Percentiles rank a stretch among this genome's conserved stretches.
Conservation (phyloP, 495 filamentous ascomycete species). For the Penicillium daleae region DNA sequence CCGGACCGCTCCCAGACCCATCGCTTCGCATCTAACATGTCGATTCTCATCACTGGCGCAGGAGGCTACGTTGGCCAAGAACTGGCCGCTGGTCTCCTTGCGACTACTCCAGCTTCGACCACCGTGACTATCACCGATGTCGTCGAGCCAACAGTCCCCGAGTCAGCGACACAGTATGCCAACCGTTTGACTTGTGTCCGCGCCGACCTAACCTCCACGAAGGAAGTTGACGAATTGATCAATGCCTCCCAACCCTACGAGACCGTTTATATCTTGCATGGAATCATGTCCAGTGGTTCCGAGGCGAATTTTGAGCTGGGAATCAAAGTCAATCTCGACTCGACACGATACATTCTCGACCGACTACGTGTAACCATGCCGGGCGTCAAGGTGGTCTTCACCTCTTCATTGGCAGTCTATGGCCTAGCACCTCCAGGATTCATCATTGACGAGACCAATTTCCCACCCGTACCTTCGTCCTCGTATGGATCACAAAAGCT, state of each 20-base stretch:
- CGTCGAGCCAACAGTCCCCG: slow-evolving; percentile 57
- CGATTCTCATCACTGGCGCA: slow-evolving; percentile 74
- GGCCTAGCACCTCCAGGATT: slow-evolving; percentile 51
- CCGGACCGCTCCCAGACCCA: background rate
- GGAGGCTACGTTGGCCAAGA: slow-evolving; percentile 73
- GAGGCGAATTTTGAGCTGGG: slow-evolving; percentile 79
- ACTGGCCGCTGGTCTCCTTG: slow-evolving; percentile 64
- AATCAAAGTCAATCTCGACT: slow-evolving; percentile 73
- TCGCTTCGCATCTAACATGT: slow-evolving; percentile 42
- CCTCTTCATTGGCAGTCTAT: slow-evolving; percentile 65
- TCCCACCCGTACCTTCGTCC: slow-evolving; percentile 65
- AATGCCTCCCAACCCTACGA: slow-evolving; percentile 49
- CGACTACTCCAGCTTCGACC: slow-evolving; percentile 48
- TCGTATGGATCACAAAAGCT: slow-evolving; percentile 83
- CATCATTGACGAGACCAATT: slow-evolving; percentile 58
- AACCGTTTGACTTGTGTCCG: slow-evolving; percentile 51
- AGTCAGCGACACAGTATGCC: slow-evolving; percentile 48
- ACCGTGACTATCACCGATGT: slow-evolving; percentile 69
- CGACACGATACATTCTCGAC: slow-evolving; percentile 66
- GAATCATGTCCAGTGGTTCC: slow-evolving; percentile 80
- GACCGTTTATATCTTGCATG: slow-evolving; percentile 78
- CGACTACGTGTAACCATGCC: slow-evolving; percentile 59
- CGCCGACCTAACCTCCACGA: slow-evolving; percentile 64
- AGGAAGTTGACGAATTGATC: slow-evolving; percentile 61
- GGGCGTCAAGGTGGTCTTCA: slow-evolving; percentile 64